A percentile compares a stretch with the other conserved stretches of the same genome.
These are phyloP conservation scores for Cytospora leucostoma DNA, from an alignment of 2,329 filamentous ascomycete species.

Conservation along the genomic window DNA sequence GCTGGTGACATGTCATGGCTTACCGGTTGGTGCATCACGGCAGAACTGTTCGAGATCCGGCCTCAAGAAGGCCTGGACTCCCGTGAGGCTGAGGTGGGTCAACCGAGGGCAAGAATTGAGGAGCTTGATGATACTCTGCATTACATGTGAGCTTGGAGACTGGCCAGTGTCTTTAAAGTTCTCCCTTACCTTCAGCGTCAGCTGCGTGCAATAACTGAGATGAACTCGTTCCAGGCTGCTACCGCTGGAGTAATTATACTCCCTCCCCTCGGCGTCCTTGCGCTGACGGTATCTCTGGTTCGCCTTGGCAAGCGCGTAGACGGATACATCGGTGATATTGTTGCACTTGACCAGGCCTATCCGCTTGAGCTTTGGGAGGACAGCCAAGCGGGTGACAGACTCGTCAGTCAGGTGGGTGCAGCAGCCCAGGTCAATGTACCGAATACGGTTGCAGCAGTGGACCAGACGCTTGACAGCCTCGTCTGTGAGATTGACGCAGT, in stretches of 20 bases:
- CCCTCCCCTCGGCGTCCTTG: conserved; percentile 50
- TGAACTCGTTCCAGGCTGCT: conserved; percentile 88
- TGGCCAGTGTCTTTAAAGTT: background rate
- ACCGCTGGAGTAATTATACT: conserved; percentile 55
- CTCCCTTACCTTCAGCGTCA: conserved; percentile 73
- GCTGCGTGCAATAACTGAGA: conserved; percentile 87
- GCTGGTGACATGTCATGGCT: conserved; percentile 29
- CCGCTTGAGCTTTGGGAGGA: conserved; percentile 87
- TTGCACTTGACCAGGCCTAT: conserved; percentile 95
- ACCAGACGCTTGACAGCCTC: conserved; percentile 83
- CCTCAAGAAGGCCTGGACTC: conserved; percentile 85
- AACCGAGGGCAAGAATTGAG: conserved; percentile 89
- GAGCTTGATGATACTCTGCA: conserved; percentile 82
- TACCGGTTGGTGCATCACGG: conserved; percentile 76
- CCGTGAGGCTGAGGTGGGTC: conserved; percentile 92
- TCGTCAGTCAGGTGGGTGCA: conserved; percentile 85
- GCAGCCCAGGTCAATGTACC: conserved; percentile 97
- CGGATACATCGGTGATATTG: conserved; percentile 86
- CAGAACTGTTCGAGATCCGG: conserved; percentile 85
- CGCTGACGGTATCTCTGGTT: conserved; percentile 55
- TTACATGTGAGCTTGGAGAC: conserved; percentile 36
- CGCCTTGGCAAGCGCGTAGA: conserved; percentile 77
- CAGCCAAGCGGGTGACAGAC: conserved; percentile 81
- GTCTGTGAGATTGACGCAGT: conserved; percentile 91
- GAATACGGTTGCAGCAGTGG: conserved; percentile 83